Evolutionary conservation across 495 filamentous ascomycete species (phyloP), one percentile per base, ranked within the genome.

Genomic region (Aspergillus homomorphus): DNA sequence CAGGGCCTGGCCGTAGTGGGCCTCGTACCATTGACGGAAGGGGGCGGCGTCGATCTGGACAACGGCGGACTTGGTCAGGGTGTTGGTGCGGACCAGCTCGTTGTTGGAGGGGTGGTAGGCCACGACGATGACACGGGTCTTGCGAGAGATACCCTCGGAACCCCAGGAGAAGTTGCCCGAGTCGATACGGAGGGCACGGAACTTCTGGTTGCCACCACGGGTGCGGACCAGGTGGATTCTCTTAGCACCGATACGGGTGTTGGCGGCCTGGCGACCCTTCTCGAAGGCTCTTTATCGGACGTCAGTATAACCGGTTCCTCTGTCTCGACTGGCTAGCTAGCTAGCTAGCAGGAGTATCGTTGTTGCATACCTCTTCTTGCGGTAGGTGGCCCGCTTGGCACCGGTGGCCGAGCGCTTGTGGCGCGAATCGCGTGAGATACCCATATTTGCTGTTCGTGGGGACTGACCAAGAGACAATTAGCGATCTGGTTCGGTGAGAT

Each of bases 71-170:
- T 91, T 95, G 83, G 94, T 98, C 75, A 99, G 84, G 82, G 94
- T 97, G 86, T 99, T 99, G 77, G 94, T 99, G 72, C 94, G 95
- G 82, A 99, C 91, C 69, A 99, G 84, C 80, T 99, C 94, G 88
- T 99, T 99, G 90, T 99, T 99, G 75, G 94, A 98, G 53, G 94
- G 95, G 79, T 99, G 94, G 87, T 88, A 99, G 70, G 87, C 88
- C 80, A 98, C 95, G 68, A 80, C 90, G 77, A 99, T 96, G 72
- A 99, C 91, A 84, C 94, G 95, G 78, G 89, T 89, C 86, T 99
- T 99, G 84, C 92, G 91, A 82, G 91, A 87, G 78, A 93, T 80
- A 68, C 91, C 91, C 86, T 99, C 94, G 66, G 91, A 96, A 68
- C 89, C 94, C 94, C 94, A 99, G 63, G 92, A 92, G 81, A 96